These are phyloP conservation scores for Cetraspora pellucida DNA, from an alignment of 192 early-diverging fungal species.

Conservation along the genomic window DNA sequence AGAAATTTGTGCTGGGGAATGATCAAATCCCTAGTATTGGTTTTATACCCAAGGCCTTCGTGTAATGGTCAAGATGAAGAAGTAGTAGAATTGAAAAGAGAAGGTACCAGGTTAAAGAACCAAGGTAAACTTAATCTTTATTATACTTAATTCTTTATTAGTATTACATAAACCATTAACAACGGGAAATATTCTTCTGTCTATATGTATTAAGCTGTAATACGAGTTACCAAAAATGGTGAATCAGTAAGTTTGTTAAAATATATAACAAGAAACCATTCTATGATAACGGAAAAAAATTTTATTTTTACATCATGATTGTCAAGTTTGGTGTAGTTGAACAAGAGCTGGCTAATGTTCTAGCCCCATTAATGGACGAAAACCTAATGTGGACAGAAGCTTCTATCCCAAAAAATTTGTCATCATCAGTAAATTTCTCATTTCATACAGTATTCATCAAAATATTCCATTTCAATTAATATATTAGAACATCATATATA, in stretches of 20 bases:
- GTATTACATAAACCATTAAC: too few relatives aligned
- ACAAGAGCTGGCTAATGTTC: slow-evolving; percentile 29
- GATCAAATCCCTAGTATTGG: slow-evolving; percentile 40
- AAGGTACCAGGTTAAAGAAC: slow-evolving; percentile 37
- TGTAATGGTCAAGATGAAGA: slow-evolving; percentile 38
- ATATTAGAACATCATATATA: too few relatives aligned
- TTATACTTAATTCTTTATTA: too few relatives aligned
- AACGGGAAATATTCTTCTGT: neutral
- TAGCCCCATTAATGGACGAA: slow-evolving; percentile 10
- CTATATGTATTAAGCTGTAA: neutral
- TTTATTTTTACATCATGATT: slow-evolving; percentile 29
- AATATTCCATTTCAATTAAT: too few relatives aligned
- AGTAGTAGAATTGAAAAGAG: slow-evolving; percentile 37
- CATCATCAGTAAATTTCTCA: neutral
- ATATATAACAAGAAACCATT: neutral
- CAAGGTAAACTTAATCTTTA: slow-evolving; percentile 32
- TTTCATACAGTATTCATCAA: too few relatives aligned
- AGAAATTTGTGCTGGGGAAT: slow-evolving; percentile 47
- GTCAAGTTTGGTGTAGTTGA: slow-evolving; percentile 34
- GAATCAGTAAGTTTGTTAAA: neutral
- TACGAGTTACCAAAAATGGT: neutral
- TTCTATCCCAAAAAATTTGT: slow-evolving; percentile 7
- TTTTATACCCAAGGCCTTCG: slow-evolving; percentile 43
- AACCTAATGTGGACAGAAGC: neutral
- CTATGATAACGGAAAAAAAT: neutral